A percentile compares a stretch with the other conserved stretches of the same genome.
Evolutionary conservation across 176 grass and related monocot species (phyloP).

Genomic region (Aegilops bicornis): DNA sequence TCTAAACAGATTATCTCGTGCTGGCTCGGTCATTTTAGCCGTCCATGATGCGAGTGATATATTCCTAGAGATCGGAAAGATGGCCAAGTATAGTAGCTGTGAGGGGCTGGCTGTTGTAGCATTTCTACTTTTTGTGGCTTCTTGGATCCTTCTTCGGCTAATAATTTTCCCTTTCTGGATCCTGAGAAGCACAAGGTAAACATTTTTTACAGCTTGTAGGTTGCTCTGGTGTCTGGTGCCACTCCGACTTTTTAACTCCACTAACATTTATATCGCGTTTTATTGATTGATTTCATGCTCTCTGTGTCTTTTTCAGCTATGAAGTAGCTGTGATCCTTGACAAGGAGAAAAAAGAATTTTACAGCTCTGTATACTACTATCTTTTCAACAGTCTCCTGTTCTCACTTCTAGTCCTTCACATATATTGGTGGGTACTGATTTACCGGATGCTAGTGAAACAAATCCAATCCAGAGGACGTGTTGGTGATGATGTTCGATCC

Average conservation of each 20-base stretch:
- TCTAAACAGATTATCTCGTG: conserved; percentile 68
- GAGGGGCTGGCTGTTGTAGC: conserved; percentile 56
- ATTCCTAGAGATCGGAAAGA: conserved; percentile 89
- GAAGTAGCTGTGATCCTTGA: conserved; percentile 72
- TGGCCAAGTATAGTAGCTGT: conserved; percentile 82
- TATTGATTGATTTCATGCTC: conserved; percentile 15
- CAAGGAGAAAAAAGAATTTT: conserved; percentile 65
- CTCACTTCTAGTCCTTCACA: conserved; percentile 81
- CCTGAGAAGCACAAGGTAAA: conserved; percentile 91
- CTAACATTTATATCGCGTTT: neutral
- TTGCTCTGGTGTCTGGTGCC: conserved; percentile 16
- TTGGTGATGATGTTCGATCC: conserved; percentile 86
- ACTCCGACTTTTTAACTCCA: neutral
- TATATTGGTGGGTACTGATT: conserved; percentile 93
- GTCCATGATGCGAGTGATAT: conserved; percentile 92
- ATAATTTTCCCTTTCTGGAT: conserved; percentile 87
- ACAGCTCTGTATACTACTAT: conserved; percentile 88
- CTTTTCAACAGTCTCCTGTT: conserved; percentile 92
- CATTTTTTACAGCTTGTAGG: neutral
- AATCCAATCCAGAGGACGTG: conserved; percentile 68
- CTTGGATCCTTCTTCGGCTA: conserved; percentile 85
- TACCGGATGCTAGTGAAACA: conserved; percentile 86
- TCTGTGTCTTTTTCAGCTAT: conserved; percentile 54
- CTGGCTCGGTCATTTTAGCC: conserved; percentile 75
- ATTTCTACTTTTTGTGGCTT: conserved; percentile 77